Evolutionary conservation across 106 monocot species (phyloP), one percentile per base, ranked within the genome.

Genomic region (Chionographis japonica): DNA sequence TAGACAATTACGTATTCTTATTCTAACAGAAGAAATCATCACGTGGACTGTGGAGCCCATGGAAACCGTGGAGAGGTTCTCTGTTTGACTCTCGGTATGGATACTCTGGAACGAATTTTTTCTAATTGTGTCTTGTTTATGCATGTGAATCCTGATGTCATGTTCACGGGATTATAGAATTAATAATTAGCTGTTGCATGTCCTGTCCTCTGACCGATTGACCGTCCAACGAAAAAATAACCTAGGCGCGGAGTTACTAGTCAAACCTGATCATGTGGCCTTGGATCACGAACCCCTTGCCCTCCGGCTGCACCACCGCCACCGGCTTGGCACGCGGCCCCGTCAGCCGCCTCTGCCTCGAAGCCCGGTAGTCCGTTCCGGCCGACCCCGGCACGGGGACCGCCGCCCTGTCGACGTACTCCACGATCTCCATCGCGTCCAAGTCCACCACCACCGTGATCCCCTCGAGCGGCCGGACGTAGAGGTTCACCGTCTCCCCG

Each of bases 391-490:
- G 89, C 74, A 89, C 79, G 7, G 81, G 78, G 3, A 72, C 67
- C 37, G 60, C 36, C 36, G 69, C 19, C 68, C 83, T 4, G 50
- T 93, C 93, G 27, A n/a, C 56, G 43, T 84, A 89, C 52, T 62
- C 71, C 13, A 79, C 65, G 37, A 93, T 84, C 66, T 68, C 63
- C 81, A 86, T 77, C 2, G 12, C 64, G 37, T 93, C 92, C 61
- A 93, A 51, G 63, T 93, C 88, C 19, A 86, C 86, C 20, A 86
- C 58, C 7, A 84, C 58, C 7, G 68, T 68, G 10, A 93, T 63
- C 43, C 93, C 93, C 65, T 93, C 93, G 20, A 93, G 3, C 4
- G 93, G 93, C 69, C 89, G 66, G 76, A 68, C 50, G 68, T 77
- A 93, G 43, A 77, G 39, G 72, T 86, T 89, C 5, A 66, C 71